Base-by-base conservation (phyloP, 2,329 filamentous ascomycete genomes). In the Epichloe bromicola region DNA sequence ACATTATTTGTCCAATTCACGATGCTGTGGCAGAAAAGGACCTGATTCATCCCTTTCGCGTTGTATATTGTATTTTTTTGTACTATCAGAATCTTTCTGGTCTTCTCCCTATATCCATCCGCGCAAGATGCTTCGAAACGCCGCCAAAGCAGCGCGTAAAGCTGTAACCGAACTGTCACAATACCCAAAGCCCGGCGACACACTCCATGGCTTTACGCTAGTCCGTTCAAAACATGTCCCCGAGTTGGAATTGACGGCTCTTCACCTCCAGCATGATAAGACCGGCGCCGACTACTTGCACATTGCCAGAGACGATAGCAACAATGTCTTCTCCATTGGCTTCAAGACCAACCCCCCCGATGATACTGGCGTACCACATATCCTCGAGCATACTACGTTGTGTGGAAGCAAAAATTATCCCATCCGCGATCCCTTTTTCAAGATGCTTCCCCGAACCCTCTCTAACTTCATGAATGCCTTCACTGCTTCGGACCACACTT, bases 381-480 rank as follows among this genome's bases (percentile, higher is more conserved):
- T 98, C 59, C 76, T 98, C 51, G 93, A 98, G 72, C 93, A 98
- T 70, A 96, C 93, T 19, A 97, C 93, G 1, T 73, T 98, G 42
- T 98, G 93, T 63, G 93, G 93, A 20, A 97, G 91, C 64, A 76
- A 95, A 95, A 95, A 94, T 83, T 95, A 70, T 65, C 93, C 93
- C n/a, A 91, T 98, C 53, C 88, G 93, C 55, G 93, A 98, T 63
- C 93, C 93, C 0, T 98, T 98, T 98, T 98, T 98, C 76, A 98
- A 97, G 78, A 98, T 98, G 93, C 79, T 98, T 26, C 93, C 93
- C 93, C 83, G 93, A 59, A 96, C 93, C 5, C 77, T 98, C n/a
- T 96, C 93, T 57, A 98, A 97, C 69, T 98, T 96, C 65, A 98
- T 98, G 93, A 98, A 98, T 67, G 93, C 93, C 54, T 95, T 97